Evolutionary conservation across 1,284 basidiomycete species (phyloP).

Genomic region (Sporisorium sorghi): DNA sequence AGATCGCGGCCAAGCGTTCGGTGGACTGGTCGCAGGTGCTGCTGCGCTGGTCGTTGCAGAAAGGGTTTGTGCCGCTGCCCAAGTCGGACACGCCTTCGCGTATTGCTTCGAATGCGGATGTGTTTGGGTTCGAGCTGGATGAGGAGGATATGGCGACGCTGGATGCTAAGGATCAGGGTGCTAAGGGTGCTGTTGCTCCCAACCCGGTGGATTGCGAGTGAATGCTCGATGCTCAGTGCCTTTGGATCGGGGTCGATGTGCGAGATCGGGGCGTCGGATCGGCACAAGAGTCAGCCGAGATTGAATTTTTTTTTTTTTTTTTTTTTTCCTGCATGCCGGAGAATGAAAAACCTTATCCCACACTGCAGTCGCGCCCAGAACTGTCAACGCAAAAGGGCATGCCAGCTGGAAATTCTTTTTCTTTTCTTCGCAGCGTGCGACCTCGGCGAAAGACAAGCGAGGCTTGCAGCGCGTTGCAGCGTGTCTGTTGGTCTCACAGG

Average conservation of each 20-base stretch:
- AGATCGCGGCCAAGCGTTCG: slow-evolving; percentile 43
- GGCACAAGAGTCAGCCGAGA: too few relatives aligned
- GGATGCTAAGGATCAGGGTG: slow-evolving; percentile 42
- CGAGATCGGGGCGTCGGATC: too few relatives aligned
- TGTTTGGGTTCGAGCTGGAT: slow-evolving; percentile 48
- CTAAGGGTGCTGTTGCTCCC: slow-evolving; percentile 41
- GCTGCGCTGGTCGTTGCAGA: slow-evolving; percentile 45
- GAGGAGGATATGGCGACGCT: slow-evolving; percentile 40
- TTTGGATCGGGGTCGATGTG: too few relatives aligned
- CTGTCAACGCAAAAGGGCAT: too few relatives aligned
- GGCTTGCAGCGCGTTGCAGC: too few relatives aligned
- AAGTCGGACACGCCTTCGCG: slow-evolving; percentile 52
- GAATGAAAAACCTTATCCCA: too few relatives aligned
- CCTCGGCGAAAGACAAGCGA: too few relatives aligned
- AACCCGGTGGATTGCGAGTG: slow-evolving; percentile 38
- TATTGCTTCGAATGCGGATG: slow-evolving; percentile 51
- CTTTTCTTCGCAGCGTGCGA: neutral
- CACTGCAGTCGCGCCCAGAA: too few relatives aligned
- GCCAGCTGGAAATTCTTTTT: neutral
- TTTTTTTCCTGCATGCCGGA: too few relatives aligned
- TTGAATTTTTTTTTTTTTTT: too few relatives aligned
- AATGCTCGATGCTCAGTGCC: neutral
- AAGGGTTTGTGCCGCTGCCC: slow-evolving; percentile 51
- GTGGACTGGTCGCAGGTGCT: slow-evolving; percentile 51
- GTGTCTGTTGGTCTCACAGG: neutral